phyloP scores from a whole-genome alignment of 2,329 filamentous ascomycete genomes.

The Exophiala lecanii-corni region DNA sequence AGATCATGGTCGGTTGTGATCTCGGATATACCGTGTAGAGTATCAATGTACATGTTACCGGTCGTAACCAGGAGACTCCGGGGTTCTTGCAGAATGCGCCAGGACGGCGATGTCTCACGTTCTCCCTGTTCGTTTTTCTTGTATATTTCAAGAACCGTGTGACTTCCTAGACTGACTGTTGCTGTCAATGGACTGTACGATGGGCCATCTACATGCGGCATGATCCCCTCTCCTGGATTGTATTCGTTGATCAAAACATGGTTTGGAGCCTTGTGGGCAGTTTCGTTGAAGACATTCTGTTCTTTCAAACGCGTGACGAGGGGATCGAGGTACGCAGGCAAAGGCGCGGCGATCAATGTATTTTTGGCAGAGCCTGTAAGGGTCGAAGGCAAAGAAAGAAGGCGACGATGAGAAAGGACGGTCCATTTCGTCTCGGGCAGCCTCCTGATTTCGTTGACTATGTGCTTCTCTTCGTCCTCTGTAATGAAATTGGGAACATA shows the following conservation, averaged over 20 bases:
- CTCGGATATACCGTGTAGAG: slow-evolving; percentile 57
- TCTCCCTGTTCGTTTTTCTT: slow-evolving; percentile 43
- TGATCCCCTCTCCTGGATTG: slow-evolving; percentile 81
- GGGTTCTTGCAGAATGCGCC: slow-evolving; percentile 74
- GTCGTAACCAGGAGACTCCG: slow-evolving; percentile 63
- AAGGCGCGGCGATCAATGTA: slow-evolving; percentile 63
- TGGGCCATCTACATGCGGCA: slow-evolving; percentile 89
- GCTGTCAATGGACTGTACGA: slow-evolving; percentile 87
- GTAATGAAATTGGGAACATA: slow-evolving; percentile 86
- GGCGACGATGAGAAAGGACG: slow-evolving; percentile 75
- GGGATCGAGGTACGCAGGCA: slow-evolving; percentile 70
- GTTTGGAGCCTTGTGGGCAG: slow-evolving; percentile 74
- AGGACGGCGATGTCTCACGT: slow-evolving; percentile 31
- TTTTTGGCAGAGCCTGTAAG: slow-evolving; percentile 61
- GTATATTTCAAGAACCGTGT: slow-evolving; percentile 73
- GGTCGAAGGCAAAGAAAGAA: slow-evolving; percentile 86
- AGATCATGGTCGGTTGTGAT: slow-evolving; percentile 61
- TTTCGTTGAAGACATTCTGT: slow-evolving; percentile 52
- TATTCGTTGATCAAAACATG: slow-evolving; percentile 96
- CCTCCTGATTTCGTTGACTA: slow-evolving; percentile 63
- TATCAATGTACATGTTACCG: slow-evolving; percentile 50
- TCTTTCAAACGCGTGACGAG: slow-evolving; percentile 56
- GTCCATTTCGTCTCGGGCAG: slow-evolving; percentile 79
- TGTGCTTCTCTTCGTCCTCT: slow-evolving; percentile 63
- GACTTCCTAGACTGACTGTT: slow-evolving; percentile 78